These are phyloP conservation scores for Collybia sp. DNA, from an alignment of 768 basidiomycete species.

Conservation along the genomic window DNA sequence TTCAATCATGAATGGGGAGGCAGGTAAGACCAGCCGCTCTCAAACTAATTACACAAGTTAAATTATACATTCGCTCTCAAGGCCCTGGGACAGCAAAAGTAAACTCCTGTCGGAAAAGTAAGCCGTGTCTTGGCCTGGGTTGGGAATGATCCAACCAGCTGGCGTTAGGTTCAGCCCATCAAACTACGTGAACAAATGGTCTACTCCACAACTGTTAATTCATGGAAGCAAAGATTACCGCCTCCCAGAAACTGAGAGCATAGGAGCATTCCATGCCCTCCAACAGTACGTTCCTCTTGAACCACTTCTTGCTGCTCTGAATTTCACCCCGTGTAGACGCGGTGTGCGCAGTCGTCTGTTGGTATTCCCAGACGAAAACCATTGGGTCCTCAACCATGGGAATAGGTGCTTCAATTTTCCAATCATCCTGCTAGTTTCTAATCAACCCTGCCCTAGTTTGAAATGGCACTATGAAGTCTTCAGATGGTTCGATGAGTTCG, in stretches of 20 bases:
- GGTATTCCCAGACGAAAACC: constrained; percentile 88
- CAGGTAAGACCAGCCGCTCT: constrained; percentile 19
- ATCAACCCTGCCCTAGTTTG: constrained; percentile 38
- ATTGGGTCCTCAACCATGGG: constrained; percentile 83
- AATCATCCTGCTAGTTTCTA: background rate
- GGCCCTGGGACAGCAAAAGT: constrained; percentile 66
- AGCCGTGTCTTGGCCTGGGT: constrained; percentile 3
- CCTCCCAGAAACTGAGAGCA: constrained; percentile 79
- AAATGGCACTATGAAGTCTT: constrained; percentile 97
- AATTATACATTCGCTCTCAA: constrained; percentile 3
- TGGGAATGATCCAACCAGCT: too few species aligned
- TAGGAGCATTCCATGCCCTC: constrained; percentile 80
- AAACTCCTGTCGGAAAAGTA: constrained; percentile 55
- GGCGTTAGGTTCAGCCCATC: constrained; percentile 63
- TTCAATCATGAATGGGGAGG: constrained; percentile 89
- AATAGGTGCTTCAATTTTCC: constrained; percentile 49
- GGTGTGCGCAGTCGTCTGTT: constrained; percentile 73
- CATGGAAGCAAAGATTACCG: constrained; percentile 90
- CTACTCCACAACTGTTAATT: constrained; percentile 78
- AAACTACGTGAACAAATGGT: constrained; percentile 81
- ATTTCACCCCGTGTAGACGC: constrained; percentile 33
- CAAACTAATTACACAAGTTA: background rate
- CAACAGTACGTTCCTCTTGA: constrained; percentile 56
- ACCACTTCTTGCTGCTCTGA: background rate
- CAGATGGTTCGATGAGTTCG: constrained; percentile 77